Evolutionary conservation across 2,329 filamentous ascomycete genomes (phyloP).

Genomic region (Aspergillus sp.): DNA sequence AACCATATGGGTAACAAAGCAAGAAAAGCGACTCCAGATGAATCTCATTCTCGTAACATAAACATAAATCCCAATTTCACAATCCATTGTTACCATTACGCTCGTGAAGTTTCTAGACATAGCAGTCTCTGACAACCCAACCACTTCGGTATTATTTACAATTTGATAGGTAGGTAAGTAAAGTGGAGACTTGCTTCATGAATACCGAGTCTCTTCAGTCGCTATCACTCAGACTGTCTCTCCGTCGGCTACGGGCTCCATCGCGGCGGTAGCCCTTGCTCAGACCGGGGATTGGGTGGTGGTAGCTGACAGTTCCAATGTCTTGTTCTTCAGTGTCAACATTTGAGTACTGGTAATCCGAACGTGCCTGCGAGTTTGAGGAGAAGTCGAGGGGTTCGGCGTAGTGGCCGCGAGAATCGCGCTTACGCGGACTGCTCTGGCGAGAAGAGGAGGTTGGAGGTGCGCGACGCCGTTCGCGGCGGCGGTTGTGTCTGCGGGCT

Average conservation of each 20-base stretch:
- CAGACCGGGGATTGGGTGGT: slow-evolving; percentile 57
- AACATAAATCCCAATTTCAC: not conserved
- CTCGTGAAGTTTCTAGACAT: not conserved
- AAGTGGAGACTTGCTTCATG: slow-evolving; percentile 11
- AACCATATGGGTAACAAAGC: slow-evolving; percentile 1
- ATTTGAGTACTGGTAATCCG: slow-evolving; percentile 43
- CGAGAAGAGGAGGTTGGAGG: slow-evolving; percentile 30
- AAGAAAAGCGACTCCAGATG: not conserved
- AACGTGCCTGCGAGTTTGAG: slow-evolving; percentile 37
- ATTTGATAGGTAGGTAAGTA: not conserved
- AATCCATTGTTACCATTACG: not conserved
- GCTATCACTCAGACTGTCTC: slow-evolving; percentile 57
- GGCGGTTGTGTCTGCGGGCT: slow-evolving; percentile 31
- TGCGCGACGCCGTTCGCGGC: slow-evolving; percentile 29
- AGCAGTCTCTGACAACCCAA: not conserved
- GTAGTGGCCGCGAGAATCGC: slow-evolving; percentile 40
- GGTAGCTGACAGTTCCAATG: slow-evolving; percentile 56
- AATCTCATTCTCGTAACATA: not conserved
- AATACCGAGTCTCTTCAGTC: slow-evolving; percentile 41
- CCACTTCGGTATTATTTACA: not conserved
- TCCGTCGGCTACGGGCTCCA: slow-evolving; percentile 40
- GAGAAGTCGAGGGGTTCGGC: slow-evolving; percentile 47
- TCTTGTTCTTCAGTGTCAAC: slow-evolving; percentile 44
- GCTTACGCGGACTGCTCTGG: slow-evolving; percentile 38
- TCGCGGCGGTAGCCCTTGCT: slow-evolving; percentile 46